phyloP scores from a whole-genome alignment of 2,329 filamentous ascomycete genomes.

The Xylaria arbuscula region DNA sequence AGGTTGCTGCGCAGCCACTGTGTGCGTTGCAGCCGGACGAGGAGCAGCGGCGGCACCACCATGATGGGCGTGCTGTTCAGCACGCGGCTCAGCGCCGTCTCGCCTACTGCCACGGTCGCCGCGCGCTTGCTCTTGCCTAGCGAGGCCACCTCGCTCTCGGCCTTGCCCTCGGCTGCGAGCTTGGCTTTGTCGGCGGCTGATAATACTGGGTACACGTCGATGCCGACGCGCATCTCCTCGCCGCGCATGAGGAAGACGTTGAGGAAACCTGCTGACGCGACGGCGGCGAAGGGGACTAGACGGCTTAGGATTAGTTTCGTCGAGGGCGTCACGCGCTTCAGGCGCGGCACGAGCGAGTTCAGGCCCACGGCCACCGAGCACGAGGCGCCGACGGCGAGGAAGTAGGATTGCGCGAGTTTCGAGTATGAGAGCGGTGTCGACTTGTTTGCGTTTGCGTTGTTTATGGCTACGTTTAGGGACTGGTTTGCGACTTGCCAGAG shows the following conservation, averaged over 20 bases:
- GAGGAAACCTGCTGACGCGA: slow-evolving; percentile 87
- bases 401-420: slow-evolving; percentile 88
- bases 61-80: slow-evolving; percentile 97
- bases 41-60: slow-evolving; percentile 88
- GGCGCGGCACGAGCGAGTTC: slow-evolving; percentile 86
- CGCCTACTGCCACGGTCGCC: slow-evolving; percentile 87
- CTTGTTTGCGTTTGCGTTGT: slow-evolving; percentile 98
- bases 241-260: slow-evolving; percentile 99
- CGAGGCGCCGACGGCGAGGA: slow-evolving; percentile 89
- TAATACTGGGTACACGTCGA: slow-evolving; percentile 89
- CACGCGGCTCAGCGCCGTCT: slow-evolving; percentile 91
- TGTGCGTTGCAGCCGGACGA: slow-evolving; percentile 85
- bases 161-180: slow-evolving; percentile 66
- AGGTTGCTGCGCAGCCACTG: slow-evolving; percentile 84
- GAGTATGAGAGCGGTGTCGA: slow-evolving; percentile 85
- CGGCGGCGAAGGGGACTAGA: slow-evolving; percentile 95
- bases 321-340: slow-evolving; percentile 79
- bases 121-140: slow-evolving; percentile 90
- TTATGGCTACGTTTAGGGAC: slow-evolving; percentile 97
- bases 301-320: slow-evolving; percentile 81
- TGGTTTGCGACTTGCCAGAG: slow-evolving; percentile 97
- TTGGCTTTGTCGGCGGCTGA: slow-evolving; percentile 74
- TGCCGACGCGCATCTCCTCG: slow-evolving; percentile 92
- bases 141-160: slow-evolving; percentile 73
- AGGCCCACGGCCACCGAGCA: slow-evolving; percentile 94